phyloP scores from a whole-genome alignment of 1,284 basidiomycete genomes.

The Porodaedalea pini region DNA sequence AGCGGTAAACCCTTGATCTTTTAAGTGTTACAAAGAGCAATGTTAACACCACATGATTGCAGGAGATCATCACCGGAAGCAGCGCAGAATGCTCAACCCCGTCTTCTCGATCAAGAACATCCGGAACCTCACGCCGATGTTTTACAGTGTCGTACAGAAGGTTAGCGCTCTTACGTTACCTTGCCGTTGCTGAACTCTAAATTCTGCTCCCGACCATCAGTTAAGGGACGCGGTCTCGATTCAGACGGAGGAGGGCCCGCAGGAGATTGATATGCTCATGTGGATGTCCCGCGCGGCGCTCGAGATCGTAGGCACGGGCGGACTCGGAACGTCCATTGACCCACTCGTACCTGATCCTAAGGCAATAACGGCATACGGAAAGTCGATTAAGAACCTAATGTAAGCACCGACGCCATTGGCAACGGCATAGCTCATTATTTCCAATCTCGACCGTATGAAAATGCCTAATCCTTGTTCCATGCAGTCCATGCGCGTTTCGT shows the following conservation, averaged over 20 bases:
- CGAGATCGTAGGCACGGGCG: constrained; percentile 20
- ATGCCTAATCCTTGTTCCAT: background rate
- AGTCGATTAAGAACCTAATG: constrained; percentile 21
- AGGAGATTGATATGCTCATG: constrained; percentile 20
- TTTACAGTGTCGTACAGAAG: constrained; percentile 17
- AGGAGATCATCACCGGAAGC: constrained; percentile 21
- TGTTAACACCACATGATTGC: background rate
- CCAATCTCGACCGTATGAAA: background rate
- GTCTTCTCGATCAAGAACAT: constrained; percentile 22
- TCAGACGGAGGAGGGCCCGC: constrained; percentile 13
- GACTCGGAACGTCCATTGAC: constrained; percentile 21
- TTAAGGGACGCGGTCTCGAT: constrained; percentile 16
- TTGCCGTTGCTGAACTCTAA: background rate
- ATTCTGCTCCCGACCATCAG: constrained; percentile 5
- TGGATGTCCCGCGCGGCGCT: constrained; percentile 22
- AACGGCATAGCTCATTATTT: background rate
- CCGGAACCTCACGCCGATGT: constrained; percentile 20
- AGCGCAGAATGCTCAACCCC: constrained; percentile 22
- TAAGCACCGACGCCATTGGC: background rate
- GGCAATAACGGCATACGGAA: constrained; percentile 18
- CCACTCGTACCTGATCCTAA: constrained; percentile 16
- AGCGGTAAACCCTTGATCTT: constrained; percentile 4
- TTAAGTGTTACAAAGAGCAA: background rate
- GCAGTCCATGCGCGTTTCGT: constrained; percentile 19
- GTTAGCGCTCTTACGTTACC: constrained; percentile 10